Evolutionary conservation across 306 rosid genomes (phyloP).

Genomic region (Cucumis melo): DNA sequence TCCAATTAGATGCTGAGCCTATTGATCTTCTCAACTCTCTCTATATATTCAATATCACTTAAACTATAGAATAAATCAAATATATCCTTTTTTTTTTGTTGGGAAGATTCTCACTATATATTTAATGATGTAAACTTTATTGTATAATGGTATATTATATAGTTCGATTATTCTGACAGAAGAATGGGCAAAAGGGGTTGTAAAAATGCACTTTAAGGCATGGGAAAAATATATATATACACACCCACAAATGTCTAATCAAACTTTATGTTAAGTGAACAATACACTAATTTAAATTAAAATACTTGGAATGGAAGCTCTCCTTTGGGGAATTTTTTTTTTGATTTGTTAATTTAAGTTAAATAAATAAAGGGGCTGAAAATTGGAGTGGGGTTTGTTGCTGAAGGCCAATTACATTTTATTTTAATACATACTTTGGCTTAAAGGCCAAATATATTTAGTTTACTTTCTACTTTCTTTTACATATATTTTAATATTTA

Average conservation of each 20-base stretch:
- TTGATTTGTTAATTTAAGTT: too few relatives aligned
- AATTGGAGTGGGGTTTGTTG: too few relatives aligned
- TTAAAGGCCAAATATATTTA: not conserved
- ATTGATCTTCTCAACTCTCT: not conserved
- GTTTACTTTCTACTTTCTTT: not conserved
- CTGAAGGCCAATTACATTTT: not conserved
- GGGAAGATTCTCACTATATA: constrained; percentile 1
- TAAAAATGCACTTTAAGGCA: constrained; percentile 1
- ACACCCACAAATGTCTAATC: constrained; percentile 12
- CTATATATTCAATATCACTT: not conserved
- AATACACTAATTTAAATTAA: not conserved
- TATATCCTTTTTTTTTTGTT: not conserved
- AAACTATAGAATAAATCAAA: not conserved
- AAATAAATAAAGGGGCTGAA: not conserved
- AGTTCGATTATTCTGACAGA: not conserved
- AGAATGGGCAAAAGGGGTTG: constrained; percentile 3
- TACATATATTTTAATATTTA: not conserved
- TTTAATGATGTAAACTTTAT: constrained; percentile 1
- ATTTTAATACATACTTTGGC: too few relatives aligned
- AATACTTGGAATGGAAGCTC: not conserved
- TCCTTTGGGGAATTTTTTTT: too few relatives aligned
- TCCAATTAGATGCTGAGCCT: not conserved
- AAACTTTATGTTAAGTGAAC: constrained; percentile 7
- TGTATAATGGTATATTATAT: constrained; percentile 1
- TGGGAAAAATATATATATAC: not conserved